Evolutionary conservation across 164 flowering plant species (phyloP).

Genomic region (Chloranthus sessilifolius): DNA sequence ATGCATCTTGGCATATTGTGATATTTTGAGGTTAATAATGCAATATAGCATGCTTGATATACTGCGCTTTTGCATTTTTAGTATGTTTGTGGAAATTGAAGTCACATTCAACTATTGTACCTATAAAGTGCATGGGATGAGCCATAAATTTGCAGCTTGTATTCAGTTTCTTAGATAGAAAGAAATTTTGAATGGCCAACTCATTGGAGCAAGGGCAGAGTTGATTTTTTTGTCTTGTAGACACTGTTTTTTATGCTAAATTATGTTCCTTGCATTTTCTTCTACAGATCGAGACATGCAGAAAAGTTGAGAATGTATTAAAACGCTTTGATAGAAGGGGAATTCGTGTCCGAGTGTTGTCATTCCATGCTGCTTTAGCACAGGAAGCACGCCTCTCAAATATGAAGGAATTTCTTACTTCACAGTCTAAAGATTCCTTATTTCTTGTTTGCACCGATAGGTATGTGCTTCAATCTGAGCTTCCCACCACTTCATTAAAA

Average conservation of each 20-base stretch:
- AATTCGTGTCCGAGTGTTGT: slow-evolving; percentile 44
- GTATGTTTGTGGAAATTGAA: no score
- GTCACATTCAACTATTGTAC: no score
- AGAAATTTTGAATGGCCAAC: background rate
- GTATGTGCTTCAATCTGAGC: no score
- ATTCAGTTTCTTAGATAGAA: no score
- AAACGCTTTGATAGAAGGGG: slow-evolving; percentile 74
- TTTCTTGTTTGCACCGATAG: slow-evolving; percentile 94
- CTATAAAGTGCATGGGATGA: no score
- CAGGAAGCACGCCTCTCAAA: slow-evolving; percentile 68
- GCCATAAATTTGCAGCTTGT: no score
- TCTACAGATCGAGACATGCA: slow-evolving; percentile 89
- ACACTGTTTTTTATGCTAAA: background rate
- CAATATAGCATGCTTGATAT: no score
- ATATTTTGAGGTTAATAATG: no score
- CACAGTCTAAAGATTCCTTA: slow-evolving; percentile 33
- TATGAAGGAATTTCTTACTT: slow-evolving; percentile 60
- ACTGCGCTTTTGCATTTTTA: no score
- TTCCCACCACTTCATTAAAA: background rate
- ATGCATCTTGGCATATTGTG: no score
- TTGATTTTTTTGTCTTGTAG: background rate
- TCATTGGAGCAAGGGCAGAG: background rate
- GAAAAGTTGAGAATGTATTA: slow-evolving; percentile 85
- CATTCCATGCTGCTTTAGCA: slow-evolving; percentile 89
- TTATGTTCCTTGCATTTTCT: background rate